Conservation (phyloP, 2,329 filamentous ascomycete species). For the Beauveria bassiana region DNA sequence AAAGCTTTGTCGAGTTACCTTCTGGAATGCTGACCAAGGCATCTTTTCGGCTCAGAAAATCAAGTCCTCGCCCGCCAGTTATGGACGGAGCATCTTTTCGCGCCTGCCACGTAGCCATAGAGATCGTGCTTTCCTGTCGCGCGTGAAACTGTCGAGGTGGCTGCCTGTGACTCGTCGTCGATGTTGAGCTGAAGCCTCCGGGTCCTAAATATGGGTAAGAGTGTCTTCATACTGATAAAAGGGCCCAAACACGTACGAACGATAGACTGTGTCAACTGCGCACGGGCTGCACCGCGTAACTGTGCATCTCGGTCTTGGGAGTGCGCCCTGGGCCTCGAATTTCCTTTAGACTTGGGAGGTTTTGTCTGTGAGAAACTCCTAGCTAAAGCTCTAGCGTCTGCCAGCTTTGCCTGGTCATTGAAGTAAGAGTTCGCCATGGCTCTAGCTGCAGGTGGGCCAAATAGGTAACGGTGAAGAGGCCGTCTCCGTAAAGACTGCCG, state of each 20-base stretch:
- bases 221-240: too few species aligned
- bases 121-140: not conserved
- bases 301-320: not conserved
- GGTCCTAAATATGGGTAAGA: not conserved
- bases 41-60: conserved; percentile 5
- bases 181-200: not conserved
- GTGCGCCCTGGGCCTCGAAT: not conserved
- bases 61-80: conserved; percentile 1
- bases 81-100: not conserved
- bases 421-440: not conserved
- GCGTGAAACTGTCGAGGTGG: not conserved
- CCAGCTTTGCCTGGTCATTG: conserved; percentile 2
- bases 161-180: not conserved
- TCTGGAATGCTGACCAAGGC: not conserved
- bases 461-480: too few species aligned
- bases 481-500: not conserved
- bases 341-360: not conserved
- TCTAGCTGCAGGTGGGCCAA: too few species aligned
- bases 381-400: conserved; percentile 6
- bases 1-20: not conserved
- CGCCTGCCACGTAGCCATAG: not conserved
- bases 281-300: not conserved
- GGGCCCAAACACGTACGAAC: not conserved
- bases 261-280: not conserved
- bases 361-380: conserved; percentile 10